Conservation (phyloP, 805 yeast species). For the Nakazawaea molendinolei region DNA sequence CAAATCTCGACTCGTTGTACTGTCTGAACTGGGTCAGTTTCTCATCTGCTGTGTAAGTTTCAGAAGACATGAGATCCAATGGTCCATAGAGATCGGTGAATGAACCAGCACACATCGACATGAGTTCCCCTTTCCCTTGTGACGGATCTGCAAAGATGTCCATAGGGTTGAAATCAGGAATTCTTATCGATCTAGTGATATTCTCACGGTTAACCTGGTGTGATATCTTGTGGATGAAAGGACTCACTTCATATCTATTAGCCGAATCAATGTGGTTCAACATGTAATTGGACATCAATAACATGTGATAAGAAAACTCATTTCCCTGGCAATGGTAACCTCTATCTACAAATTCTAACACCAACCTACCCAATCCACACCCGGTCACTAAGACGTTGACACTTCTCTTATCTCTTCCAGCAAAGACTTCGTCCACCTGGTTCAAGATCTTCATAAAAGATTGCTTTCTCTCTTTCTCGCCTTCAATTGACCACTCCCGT, state of each 20-base stretch:
- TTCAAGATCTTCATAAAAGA: conserved; percentile 33
- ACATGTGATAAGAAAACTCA: conserved; percentile 61
- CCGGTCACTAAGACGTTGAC: conserved; percentile 53
- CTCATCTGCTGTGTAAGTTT: conserved; percentile 29
- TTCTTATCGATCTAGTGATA: conserved; percentile 41
- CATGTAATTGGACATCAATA: conserved; percentile 46
- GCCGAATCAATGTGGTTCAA: conserved; percentile 39
- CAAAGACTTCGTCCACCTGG: conserved; percentile 26
- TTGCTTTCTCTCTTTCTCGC: conserved; percentile 34
- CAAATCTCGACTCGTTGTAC: conserved; percentile 31
- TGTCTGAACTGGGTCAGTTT: conserved; percentile 35
- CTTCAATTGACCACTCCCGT: conserved; percentile 59
- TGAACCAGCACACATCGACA: conserved; percentile 72
- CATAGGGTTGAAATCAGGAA: conserved; percentile 48
- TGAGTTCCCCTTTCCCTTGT: conserved; percentile 39
- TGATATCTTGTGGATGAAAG: conserved; percentile 47
- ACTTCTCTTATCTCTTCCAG: conserved; percentile 23
- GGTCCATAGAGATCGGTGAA: conserved; percentile 65
- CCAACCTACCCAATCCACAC: conserved; percentile 56
- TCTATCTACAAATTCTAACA: conserved; percentile 42
- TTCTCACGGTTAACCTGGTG: conserved; percentile 36
- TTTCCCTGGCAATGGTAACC: conserved; percentile 66
- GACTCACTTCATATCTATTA: conserved; percentile 38
- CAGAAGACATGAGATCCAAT: conserved; percentile 26
- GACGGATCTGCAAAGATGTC: conserved; percentile 28